These are phyloP conservation scores for Anisodus tanguticus DNA, from an alignment of 257 asterid species.

Conservation along the genomic window DNA sequence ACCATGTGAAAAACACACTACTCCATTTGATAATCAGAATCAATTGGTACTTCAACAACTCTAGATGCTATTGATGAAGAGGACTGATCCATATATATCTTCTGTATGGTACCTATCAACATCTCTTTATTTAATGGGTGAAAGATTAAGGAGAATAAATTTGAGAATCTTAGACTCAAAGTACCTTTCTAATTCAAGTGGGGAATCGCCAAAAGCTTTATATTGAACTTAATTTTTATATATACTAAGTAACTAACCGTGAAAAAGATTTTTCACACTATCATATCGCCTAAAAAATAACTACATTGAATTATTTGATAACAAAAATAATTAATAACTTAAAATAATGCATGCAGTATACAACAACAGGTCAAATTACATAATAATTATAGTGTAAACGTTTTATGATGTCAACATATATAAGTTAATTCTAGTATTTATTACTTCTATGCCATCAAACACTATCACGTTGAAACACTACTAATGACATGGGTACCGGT, in stretches of 20 bases:
- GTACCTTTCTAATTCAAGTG: background rate
- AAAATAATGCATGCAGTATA: background rate
- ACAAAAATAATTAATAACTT: too few species aligned
- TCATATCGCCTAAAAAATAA: background rate
- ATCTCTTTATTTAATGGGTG: slow-evolving; percentile 15
- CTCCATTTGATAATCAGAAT: background rate
- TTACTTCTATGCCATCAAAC: too few species aligned
- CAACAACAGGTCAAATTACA: too few species aligned
- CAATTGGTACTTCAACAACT: slow-evolving; percentile 19
- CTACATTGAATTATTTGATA: background rate
- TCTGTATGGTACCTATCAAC: background rate
- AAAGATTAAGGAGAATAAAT: background rate
- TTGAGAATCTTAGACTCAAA: background rate
- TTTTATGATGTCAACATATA: too few species aligned
- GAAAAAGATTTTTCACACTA: background rate
- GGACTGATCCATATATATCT: background rate
- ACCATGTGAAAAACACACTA: background rate
- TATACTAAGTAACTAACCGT: background rate
- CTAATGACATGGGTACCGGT: background rate
- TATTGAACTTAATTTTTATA: background rate
- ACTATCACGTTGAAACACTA: background rate
- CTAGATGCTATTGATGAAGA: slow-evolving; percentile 25
- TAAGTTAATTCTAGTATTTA: too few species aligned
- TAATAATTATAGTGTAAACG: background rate
- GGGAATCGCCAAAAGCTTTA: background rate